Conservation (phyloP, 352 stramenopile genomes). For the Phytophthora citricola region DNA sequence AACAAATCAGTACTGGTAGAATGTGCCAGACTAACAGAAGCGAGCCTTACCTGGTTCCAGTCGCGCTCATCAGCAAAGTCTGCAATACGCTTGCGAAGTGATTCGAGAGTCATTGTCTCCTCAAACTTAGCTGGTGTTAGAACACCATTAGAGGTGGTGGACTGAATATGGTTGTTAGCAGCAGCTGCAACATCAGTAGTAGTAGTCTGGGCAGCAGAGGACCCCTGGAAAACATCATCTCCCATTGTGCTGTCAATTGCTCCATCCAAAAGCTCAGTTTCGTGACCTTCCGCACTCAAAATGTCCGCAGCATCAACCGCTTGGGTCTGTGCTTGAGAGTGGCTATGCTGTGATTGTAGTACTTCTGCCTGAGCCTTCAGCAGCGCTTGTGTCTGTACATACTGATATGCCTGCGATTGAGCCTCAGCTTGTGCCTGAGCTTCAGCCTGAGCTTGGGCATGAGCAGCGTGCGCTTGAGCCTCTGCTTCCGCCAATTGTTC, state of each 20-base stretch:
- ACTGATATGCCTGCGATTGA: constrained; percentile 27
- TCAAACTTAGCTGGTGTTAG: constrained; percentile 47
- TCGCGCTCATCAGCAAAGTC: constrained; percentile 68
- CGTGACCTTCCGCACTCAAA: constrained; percentile 48
- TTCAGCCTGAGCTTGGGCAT: constrained; percentile 40
- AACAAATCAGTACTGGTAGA: constrained; percentile 5
- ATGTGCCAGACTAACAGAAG: neutral
- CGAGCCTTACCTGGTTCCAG: constrained; percentile 75
- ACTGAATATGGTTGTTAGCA: constrained; percentile 20
- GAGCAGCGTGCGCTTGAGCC: constrained; percentile 36
- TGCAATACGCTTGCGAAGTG: constrained; percentile 58
- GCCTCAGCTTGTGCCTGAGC: constrained; percentile 43
- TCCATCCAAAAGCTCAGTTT: constrained; percentile 63
- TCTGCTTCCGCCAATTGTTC: constrained; percentile 41
- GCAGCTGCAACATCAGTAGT: constrained; percentile 33
- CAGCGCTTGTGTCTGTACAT: constrained; percentile 47
- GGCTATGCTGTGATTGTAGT: constrained; percentile 35
- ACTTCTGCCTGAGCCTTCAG: constrained; percentile 41
- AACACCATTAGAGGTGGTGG: constrained; percentile 6
- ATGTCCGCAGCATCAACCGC: constrained; percentile 48
- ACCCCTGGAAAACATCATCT: constrained; percentile 45
- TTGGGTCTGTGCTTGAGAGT: constrained; percentile 34
- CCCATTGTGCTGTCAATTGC: constrained; percentile 61
- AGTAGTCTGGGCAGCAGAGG: constrained; percentile 34
- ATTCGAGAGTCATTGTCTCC: constrained; percentile 67